Evolutionary conservation across 1,284 basidiomycete genomes (phyloP).

Genomic region (Apiotrichum brassicae): DNA sequence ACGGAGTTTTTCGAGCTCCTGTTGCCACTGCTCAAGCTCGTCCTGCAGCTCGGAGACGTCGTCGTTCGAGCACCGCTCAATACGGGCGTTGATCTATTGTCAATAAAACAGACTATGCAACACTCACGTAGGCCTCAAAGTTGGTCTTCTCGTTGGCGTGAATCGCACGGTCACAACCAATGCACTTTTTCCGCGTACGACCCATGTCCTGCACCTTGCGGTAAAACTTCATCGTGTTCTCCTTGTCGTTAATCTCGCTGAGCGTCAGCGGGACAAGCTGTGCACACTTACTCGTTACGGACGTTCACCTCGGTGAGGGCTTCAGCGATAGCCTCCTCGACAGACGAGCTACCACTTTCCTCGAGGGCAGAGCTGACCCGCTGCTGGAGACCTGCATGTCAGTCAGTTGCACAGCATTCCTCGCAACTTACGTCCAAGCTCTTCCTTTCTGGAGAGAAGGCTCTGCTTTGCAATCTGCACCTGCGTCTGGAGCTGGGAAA

Average conservation of each 20-base stretch:
- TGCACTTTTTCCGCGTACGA: constrained; percentile 62
- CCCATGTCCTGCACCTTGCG: constrained; percentile 59
- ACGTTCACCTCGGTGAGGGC: constrained; percentile 54
- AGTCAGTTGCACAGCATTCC: not conserved
- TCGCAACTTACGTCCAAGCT: constrained; percentile 59
- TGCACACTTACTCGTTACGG: constrained; percentile 53
- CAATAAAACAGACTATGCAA: not conserved
- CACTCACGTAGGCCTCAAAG: constrained; percentile 63
- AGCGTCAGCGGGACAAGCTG: not conserved
- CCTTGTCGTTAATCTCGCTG: constrained; percentile 16
- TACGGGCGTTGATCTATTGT: constrained; percentile 50
- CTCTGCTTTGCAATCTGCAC: constrained; percentile 57
- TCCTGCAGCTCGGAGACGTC: constrained; percentile 46
- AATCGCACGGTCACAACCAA: constrained; percentile 68
- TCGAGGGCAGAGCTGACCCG: constrained; percentile 51
- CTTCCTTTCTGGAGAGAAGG: constrained; percentile 58
- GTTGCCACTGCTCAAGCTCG: constrained; percentile 59
- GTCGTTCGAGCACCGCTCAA: constrained; percentile 16
- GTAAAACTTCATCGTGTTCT: constrained; percentile 51
- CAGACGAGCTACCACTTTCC: constrained; percentile 41
- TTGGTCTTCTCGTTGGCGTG: constrained; percentile 56
- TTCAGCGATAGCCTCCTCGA: constrained; percentile 58
- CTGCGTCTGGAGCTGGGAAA: constrained; percentile 60
- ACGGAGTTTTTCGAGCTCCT: constrained; percentile 57
- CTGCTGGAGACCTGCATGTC: constrained; percentile 54